Percentiles rank a stretch among this genome's conserved stretches.
phyloP scores from a whole-genome alignment of 495 filamentous ascomycete genomes.

The Aspergillus carlsbadensis region DNA sequence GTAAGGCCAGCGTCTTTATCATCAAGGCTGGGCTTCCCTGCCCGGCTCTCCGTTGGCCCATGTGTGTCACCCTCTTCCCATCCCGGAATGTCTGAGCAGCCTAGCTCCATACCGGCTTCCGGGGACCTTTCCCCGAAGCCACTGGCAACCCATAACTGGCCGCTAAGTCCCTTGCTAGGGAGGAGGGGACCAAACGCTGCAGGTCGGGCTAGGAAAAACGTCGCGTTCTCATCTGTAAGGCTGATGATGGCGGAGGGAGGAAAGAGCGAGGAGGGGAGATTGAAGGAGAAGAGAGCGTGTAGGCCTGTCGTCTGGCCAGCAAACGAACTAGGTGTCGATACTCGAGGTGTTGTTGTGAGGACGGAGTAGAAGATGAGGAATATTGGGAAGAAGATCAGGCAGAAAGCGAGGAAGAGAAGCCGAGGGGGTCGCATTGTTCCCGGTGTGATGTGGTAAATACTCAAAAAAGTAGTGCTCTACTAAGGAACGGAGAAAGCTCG shows the following conservation, averaged over 20 bases:
- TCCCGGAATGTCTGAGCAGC: conserved; percentile 94
- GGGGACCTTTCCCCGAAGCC: conserved; percentile 75
- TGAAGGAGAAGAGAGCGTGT: conserved; percentile 61
- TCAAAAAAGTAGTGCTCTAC: neutral
- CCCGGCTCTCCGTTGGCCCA: conserved; percentile 31
- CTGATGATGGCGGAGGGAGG: conserved; percentile 93
- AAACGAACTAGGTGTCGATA: conserved; percentile 40
- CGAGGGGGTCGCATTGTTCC: conserved; percentile 56
- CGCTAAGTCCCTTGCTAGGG: conserved; percentile 72
- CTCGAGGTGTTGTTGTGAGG: conserved; percentile 41
- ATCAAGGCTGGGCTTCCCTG: conserved; percentile 28
- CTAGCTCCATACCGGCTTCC: conserved; percentile 78
- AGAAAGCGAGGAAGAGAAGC: conserved; percentile 51
- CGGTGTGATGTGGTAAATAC: neutral
- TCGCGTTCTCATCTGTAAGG: conserved; percentile 96
- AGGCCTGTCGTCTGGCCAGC: conserved; percentile 45
- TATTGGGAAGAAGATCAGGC: conserved; percentile 54
- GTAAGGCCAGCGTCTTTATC: conserved; percentile 20
- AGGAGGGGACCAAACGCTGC: conserved; percentile 88
- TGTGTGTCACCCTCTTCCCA: conserved; percentile 64
- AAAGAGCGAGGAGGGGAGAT: conserved; percentile 75
- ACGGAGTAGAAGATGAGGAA: conserved; percentile 51
- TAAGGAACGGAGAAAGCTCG: neutral
- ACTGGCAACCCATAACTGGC: conserved; percentile 85
- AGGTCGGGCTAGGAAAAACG: conserved; percentile 89